A percentile compares a stretch with the other conserved stretches of the same genome.
phyloP scores from a whole-genome alignment of 441 rosid species.

The Populus hybrid region DNA sequence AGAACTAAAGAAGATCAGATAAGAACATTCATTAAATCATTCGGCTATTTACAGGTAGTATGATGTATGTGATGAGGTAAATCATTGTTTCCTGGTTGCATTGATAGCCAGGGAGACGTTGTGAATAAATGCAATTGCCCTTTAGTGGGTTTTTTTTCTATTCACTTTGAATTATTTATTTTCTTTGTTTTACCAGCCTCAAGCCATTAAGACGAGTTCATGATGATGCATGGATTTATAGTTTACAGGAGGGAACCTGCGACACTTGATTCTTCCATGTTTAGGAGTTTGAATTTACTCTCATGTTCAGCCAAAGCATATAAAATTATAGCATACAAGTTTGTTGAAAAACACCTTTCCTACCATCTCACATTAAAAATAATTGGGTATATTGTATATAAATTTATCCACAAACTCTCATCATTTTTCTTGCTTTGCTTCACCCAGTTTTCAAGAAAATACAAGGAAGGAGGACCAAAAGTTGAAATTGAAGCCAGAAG shows the following conservation, averaged over 20 bases:
- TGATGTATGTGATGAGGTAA: neutral
- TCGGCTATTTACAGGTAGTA: neutral
- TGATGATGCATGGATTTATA: neutral
- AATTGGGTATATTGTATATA: no score
- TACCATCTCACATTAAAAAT: neutral
- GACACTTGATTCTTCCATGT: neutral
- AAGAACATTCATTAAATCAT: neutral
- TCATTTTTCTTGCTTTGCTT: no score
- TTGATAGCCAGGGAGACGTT: neutral
- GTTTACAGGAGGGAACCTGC: neutral
- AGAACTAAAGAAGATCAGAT: neutral
- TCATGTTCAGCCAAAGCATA: neutral
- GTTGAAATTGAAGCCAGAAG: no score
- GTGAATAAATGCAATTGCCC: neutral
- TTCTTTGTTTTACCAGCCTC: neutral
- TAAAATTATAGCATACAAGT: neutral
- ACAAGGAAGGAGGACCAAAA: no score
- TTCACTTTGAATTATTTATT: neutral
- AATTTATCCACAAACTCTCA: no score
- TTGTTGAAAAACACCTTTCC: neutral
- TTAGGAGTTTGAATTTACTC: neutral
- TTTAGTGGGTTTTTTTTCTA: neutral
- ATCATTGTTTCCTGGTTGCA: neutral
- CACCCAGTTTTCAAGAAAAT: no score
- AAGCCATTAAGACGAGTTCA: neutral